Evolutionary conservation across 2,329 filamentous ascomycete species (phyloP), one percentile per base, ranked within the genome.

Genomic region (Ceratocystis lukuohia): DNA sequence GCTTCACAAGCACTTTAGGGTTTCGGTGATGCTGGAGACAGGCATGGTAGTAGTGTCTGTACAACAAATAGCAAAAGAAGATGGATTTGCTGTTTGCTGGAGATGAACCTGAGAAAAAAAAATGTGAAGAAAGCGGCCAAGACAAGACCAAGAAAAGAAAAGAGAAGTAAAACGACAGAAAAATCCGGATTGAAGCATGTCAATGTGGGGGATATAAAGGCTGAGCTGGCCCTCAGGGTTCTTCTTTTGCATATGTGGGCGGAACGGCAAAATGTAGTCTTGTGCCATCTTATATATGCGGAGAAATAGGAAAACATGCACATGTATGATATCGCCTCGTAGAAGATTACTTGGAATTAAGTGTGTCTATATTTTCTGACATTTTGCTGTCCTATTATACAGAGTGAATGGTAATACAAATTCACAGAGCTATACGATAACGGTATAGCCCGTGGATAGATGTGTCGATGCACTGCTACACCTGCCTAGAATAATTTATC

Each of bases 151-250:
- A 17, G 63, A 12, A 56, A 17, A 53, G n/a, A 33, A 53, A 44
- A 41, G 22, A 33, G 50, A 62, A n/a, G 37, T 2, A 65, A 41
- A 45, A 48, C n/a, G 65, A 61, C 37, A 64, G 46, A 64, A 28
- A 28, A 30, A 15, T 17, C 45, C 5, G 5, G 7, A n/a, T 41
- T 5, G 50, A 37, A 22, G 17, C 28, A 15, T 33, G 53, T 33
- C 53, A 57, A 57, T 57, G 22, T 22, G 53, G 53, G 30, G 48
- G 50, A 59, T 20, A 17, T 28, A 41, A 59, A 50, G 64, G 33
- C 45, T n/a, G 22, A 22, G 33, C 22, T 61, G 50, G 50, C 64
- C 56, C 64, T 65, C 50, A 65, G 50, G 53, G 56, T 61, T 61
- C 64, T 65, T 30, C 15, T 64, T n/a, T 30, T 33, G 6, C 30